A percentile compares a stretch with the other conserved stretches of the same genome.
Conservation (phyloP, 495 filamentous ascomycete genomes). For the Penicillium alfredii region DNA sequence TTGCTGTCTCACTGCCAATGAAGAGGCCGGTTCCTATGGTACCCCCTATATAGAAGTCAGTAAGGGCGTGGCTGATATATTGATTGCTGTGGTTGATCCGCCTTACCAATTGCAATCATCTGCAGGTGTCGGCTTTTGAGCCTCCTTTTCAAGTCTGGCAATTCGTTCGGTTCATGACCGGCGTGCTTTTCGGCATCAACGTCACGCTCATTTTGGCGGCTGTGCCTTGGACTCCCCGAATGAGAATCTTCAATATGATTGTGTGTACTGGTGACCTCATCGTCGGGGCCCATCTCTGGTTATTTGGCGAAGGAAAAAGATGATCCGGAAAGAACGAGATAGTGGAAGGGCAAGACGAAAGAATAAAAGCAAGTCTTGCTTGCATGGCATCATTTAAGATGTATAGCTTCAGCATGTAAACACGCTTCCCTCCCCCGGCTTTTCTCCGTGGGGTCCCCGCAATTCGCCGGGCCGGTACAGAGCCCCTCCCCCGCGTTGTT, state of each 20-base stretch:
- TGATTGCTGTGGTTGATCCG: neutral
- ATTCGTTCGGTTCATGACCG: slow-evolving; percentile 4
- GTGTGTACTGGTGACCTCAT: slow-evolving; percentile 4
- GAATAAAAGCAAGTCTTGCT: too few species aligned
- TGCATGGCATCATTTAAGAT: too few species aligned
- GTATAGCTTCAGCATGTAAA: too few species aligned
- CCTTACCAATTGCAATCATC: slow-evolving; percentile 56
- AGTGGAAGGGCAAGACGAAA: too few species aligned
- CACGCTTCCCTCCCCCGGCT: too few species aligned
- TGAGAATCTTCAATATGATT: neutral
- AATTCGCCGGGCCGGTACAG: slow-evolving; percentile 7
- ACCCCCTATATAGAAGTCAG: slow-evolving; percentile 49
- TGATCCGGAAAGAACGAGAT: neutral
- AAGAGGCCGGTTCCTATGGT: slow-evolving; percentile 68
- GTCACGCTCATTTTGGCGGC: slow-evolving; percentile 3
- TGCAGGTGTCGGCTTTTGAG: too few species aligned
- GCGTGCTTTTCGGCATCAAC: slow-evolving; percentile 14
- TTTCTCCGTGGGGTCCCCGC: slow-evolving; percentile 3
- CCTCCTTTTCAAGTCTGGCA: slow-evolving; percentile 36
- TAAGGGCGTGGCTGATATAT: too few species aligned
- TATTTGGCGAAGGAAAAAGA: neutral
- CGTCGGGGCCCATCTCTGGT: slow-evolving; percentile 5
- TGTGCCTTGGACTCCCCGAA: neutral
- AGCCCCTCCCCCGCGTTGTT: neutral
- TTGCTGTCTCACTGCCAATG: slow-evolving; percentile 58